Evolutionary conservation across 345 rosid genomes (phyloP).

Genomic region (Murraya paniculata): DNA sequence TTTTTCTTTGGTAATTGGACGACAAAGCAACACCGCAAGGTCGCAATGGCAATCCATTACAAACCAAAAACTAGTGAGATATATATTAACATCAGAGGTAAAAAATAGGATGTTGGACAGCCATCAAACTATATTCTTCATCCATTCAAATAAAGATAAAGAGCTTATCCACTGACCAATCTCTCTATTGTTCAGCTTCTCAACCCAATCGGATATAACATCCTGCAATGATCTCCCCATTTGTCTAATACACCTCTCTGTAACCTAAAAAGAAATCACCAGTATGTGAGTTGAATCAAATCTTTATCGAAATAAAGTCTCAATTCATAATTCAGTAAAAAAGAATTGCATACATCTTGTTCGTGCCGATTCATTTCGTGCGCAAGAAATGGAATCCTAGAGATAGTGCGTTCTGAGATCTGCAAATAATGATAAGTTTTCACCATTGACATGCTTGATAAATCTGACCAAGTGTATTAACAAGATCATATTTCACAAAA

Average conservation of each 20-base stretch:
- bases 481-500: neutral
- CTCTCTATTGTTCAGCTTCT: conserved; percentile 59
- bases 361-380: conserved; percentile 84
- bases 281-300: neutral
- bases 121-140: neutral
- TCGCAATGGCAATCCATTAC: neutral
- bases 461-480: neutral
- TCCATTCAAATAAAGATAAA: neutral
- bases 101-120: neutral
- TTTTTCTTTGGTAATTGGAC: neutral
- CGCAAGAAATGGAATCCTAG: conserved; percentile 58
- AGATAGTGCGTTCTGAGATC: conserved; percentile 56
- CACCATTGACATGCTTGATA: neutral
- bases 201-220: conserved; percentile 64
- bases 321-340: neutral
- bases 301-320: neutral
- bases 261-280: conserved; percentile 44
- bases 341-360: conserved; percentile 59
- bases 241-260: conserved; percentile 65
- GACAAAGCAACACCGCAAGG: neutral
- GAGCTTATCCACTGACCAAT: conserved; percentile 49
- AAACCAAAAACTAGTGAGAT: neutral
- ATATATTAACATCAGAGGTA: neutral
- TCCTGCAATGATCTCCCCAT: conserved; percentile 65
- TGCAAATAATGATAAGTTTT: conserved; percentile 28